Base-by-base conservation (phyloP, 345 rosid species). In the Rhizophora apiculata region DNA sequence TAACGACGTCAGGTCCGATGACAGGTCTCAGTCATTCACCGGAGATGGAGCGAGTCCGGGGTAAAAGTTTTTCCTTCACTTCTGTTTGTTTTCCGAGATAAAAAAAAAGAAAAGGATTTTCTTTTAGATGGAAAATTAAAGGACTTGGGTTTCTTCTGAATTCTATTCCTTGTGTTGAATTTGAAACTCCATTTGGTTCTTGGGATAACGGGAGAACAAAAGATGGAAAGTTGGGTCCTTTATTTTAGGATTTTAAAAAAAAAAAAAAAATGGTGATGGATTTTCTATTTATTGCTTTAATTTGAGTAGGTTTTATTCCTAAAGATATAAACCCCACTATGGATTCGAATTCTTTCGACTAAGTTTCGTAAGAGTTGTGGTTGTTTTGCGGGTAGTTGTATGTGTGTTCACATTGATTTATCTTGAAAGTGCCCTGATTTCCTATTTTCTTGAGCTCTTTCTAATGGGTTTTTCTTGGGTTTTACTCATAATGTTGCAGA, bases 11-110 rank as follows among this genome's bases (percentile, higher is more conserved):
- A 84, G 74, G 81, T 82, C 88, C 66, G 86, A 84, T 20, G 82
- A 85, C 72, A 83, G 70, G 85, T 76, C 88, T 73, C 88, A 79
- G 6, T 82, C 83, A 63, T 90, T 76, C 72, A 68, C 86, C 20
- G 88, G 89, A 2, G 86, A 87, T 64, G 93, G 89, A 76, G 86
- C 89, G 24, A 87, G 92, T 48, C 89, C 91, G 7, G 93, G 89
- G 96, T 90, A 81, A 34, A 43, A 24, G 16, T 46, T 71, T 57
- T 60, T 37, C 32, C 68, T 4, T 39, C 39, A 6, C 22, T 59
- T 71, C 3, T 68, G 64, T 59, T 26, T 75, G 31, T 53, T 76
- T 68, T 58, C 62, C 30, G 26, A 62, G 62, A 73, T 69, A 69
- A 48, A 24, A 19, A 2, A 1, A 31, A 3, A 31, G 4, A 31